phyloP scores from a whole-genome alignment of 2,329 filamentous ascomycete species.

The Beauveria bassiana region DNA sequence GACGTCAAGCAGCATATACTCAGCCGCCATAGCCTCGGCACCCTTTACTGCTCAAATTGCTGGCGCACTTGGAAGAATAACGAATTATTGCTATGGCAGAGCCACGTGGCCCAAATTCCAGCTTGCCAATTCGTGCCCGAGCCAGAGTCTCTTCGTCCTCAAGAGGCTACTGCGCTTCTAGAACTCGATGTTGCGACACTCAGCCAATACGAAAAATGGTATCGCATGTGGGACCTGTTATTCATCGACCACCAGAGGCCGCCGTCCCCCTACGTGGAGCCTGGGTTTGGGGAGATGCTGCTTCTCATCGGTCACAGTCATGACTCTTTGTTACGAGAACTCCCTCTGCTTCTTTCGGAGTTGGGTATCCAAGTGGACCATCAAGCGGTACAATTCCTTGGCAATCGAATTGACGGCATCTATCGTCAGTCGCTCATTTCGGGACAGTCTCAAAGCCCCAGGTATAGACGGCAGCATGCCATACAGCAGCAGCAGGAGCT shows the following conservation, averaged over 20 bases:
- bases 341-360: too few species aligned
- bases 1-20: background rate
- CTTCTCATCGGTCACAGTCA: background rate
- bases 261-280: background rate
- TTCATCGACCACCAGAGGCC: background rate
- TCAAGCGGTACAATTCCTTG: background rate
- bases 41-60: background rate
- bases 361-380: background rate
- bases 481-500: background rate
- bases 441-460: background rate
- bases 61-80: background rate
- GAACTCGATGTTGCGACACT: background rate
- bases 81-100: background rate
- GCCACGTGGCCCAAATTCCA: too few species aligned
- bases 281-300: background rate
- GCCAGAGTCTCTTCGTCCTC: background rate
- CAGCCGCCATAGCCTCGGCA: background rate
- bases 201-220: background rate
- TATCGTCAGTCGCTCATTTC: too few species aligned
- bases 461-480: background rate
- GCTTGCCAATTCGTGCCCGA: background rate
- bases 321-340: too few species aligned
- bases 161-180: background rate
- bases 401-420: too few species aligned
- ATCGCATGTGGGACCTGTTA: background rate